Conservation (phyloP, 2,329 filamentous ascomycete species). For the Paracorniculantispora psalliotae region DNA sequence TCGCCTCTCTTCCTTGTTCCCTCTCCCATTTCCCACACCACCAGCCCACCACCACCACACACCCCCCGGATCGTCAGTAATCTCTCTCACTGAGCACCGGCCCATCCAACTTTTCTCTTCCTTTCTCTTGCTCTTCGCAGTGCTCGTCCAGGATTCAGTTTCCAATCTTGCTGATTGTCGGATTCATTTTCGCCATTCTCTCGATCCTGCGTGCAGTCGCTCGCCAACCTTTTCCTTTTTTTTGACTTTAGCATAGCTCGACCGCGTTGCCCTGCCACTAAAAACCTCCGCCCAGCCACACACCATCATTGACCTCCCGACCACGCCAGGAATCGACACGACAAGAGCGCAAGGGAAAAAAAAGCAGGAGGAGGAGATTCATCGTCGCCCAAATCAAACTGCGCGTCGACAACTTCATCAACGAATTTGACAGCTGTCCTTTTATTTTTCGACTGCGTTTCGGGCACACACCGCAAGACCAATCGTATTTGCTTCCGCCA, state of each 20-base stretch:
- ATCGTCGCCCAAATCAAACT: neutral
- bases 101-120: neutral
- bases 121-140: slow-evolving; percentile 1
- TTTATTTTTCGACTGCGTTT: neutral
- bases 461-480: neutral
- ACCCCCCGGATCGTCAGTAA: slow-evolving; percentile 9
- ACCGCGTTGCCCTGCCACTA: slow-evolving; percentile 8
- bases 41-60: neutral
- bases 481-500: neutral
- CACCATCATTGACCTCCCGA: neutral
- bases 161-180: neutral
- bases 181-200: neutral
- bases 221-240: neutral
- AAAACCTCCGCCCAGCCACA: neutral
- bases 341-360: neutral
- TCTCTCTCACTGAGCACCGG: slow-evolving; percentile 7
- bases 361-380: no score
- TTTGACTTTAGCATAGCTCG: neutral
- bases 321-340: neutral
- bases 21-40: neutral
- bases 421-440: neutral
- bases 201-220: neutral
- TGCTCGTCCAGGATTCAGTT: neutral
- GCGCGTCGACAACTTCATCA: neutral
- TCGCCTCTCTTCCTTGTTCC: neutral